Evolutionary conservation across 305 asterid species (phyloP).

Genomic region (Plantago coronopus): DNA sequence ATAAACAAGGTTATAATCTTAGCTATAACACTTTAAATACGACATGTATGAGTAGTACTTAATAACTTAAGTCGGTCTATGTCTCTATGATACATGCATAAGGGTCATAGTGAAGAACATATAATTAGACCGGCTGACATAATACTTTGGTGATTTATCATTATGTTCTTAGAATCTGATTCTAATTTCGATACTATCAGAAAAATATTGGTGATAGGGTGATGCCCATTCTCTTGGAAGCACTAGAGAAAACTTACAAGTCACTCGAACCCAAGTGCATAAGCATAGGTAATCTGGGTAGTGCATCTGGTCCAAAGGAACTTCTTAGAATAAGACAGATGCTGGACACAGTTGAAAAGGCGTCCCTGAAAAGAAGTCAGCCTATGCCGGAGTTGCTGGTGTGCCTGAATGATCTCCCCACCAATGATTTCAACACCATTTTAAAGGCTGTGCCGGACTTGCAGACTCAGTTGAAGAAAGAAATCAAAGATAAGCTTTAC

Average conservation of each 20-base stretch:
- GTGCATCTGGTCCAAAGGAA: constrained; percentile 50
- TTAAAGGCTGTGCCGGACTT: constrained; percentile 21
- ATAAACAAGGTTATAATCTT: no score
- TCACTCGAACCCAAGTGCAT: constrained; percentile 40
- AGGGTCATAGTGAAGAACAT: no score
- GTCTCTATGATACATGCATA: no score
- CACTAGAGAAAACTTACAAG: constrained; percentile 32
- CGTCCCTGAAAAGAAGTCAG: not conserved
- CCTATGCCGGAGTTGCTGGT: constrained; percentile 21
- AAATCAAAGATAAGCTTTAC: not conserved
- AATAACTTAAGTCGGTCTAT: no score
- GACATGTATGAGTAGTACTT: no score
- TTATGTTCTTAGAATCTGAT: no score
- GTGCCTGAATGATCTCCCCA: constrained; percentile 30
- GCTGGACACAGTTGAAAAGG: constrained; percentile 21
- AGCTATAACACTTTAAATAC: no score
- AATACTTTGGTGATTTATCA: no score
- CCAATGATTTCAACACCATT: constrained; percentile 34
- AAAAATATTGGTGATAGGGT: no score
- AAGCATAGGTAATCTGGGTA: constrained; percentile 52
- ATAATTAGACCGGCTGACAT: no score
- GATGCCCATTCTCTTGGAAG: constrained; percentile 33
- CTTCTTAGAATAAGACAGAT: constrained; percentile 25
- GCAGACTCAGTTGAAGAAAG: constrained; percentile 1
- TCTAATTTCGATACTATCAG: no score